A percentile compares a stretch with the other conserved stretches of the same genome.
phyloP scores from a whole-genome alignment of 768 basidiomycete genomes.

The Chiua virens region DNA sequence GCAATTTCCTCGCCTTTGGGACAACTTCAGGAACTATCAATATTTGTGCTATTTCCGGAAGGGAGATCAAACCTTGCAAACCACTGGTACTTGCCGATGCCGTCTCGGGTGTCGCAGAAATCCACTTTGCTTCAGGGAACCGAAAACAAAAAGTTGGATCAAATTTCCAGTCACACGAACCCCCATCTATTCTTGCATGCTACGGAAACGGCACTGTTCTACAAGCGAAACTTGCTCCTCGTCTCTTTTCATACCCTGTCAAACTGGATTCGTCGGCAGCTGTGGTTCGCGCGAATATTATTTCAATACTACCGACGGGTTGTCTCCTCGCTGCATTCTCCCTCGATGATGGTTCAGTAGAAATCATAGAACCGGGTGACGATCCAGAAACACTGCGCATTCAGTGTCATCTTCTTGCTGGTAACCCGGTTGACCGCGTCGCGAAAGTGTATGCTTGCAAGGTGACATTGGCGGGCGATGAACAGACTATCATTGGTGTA shows the following conservation, averaged over 20 bases:
- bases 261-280: slow-evolving; percentile 45
- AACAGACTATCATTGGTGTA: slow-evolving; percentile 55
- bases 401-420: slow-evolving; percentile 55
- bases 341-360: slow-evolving; percentile 64
- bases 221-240: slow-evolving; percentile 44
- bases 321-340: slow-evolving; percentile 56
- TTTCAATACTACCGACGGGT: slow-evolving; percentile 48
- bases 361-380: slow-evolving; percentile 55
- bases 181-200: slow-evolving; percentile 41
- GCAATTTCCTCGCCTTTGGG: slow-evolving; percentile 67
- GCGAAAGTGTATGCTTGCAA: slow-evolving; percentile 53
- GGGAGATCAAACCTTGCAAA: slow-evolving; percentile 36
- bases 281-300: slow-evolving; percentile 49
- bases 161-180: slow-evolving; percentile 9
- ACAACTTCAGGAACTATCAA: slow-evolving; percentile 65
- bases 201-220: slow-evolving; percentile 62
- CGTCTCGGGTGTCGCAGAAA: slow-evolving; percentile 50
- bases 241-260: slow-evolving; percentile 30
- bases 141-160: slow-evolving; percentile 19
- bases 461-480: slow-evolving; percentile 49
- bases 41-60: slow-evolving; percentile 56
- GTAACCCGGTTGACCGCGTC: slow-evolving; percentile 56
- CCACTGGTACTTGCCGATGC: slow-evolving; percentile 43
- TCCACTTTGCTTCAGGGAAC: slow-evolving; percentile 42
- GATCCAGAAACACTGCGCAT: slow-evolving; percentile 41